These are phyloP conservation scores for Pseudocercospora musae DNA, from an alignment of 2,329 filamentous ascomycete genomes.

Conservation along the genomic window DNA sequence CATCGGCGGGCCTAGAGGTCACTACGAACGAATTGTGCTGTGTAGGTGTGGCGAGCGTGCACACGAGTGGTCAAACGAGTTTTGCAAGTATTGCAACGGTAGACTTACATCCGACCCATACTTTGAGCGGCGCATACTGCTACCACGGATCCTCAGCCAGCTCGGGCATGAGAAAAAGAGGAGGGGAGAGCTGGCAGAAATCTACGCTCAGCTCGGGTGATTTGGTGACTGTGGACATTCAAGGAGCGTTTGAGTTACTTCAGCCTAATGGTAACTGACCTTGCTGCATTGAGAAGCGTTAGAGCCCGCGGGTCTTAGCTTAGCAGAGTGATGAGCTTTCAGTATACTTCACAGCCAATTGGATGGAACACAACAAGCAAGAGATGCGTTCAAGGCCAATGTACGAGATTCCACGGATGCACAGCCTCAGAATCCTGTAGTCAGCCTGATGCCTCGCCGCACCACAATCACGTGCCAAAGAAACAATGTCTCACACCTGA, in stretches of 20 bases:
- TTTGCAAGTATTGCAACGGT: neutral
- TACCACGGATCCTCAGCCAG: neutral
- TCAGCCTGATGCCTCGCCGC: neutral
- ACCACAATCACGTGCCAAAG: neutral
- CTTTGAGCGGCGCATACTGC: neutral
- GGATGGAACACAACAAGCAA: too few species aligned
- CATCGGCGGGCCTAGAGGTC: too few species aligned
- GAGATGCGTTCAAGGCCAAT: too few species aligned
- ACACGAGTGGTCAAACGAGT: neutral
- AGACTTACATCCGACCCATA: too few species aligned
- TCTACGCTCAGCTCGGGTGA: neutral
- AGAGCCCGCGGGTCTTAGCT: too few species aligned
- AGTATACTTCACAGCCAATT: too few species aligned
- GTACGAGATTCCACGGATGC: too few species aligned
- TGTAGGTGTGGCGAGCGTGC: neutral
- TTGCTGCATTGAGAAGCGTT: too few species aligned
- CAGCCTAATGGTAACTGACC: too few species aligned
- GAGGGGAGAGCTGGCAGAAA: neutral
- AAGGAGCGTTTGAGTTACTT: too few species aligned
- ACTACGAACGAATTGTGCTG: neutral
- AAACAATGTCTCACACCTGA: neutral
- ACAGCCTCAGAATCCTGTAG: neutral
- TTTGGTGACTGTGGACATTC: too few species aligned
- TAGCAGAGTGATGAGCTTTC: too few species aligned
- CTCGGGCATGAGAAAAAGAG: neutral